Evolutionary conservation across 805 yeast species (phyloP).

Genomic region (Spathaspora passalidarum): DNA sequence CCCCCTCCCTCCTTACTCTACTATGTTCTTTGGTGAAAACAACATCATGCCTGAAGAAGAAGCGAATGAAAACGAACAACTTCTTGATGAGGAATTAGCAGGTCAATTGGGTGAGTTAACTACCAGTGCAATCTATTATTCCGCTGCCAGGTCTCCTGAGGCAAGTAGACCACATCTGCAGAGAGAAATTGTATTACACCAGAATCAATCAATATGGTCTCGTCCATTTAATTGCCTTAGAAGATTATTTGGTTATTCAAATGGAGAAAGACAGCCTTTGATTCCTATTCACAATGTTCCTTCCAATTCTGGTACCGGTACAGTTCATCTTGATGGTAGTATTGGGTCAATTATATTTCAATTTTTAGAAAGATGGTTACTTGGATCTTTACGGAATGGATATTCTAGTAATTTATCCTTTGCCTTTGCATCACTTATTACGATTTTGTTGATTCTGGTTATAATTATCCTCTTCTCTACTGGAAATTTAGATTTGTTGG

Average conservation of each 20-base stretch:
- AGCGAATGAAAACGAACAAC: not conserved
- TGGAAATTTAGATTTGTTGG: slow-evolving; percentile 12
- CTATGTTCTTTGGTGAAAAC: not conserved
- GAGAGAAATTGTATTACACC: not conserved
- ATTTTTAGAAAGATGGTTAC: slow-evolving; percentile 7
- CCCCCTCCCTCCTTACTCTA: not conserved
- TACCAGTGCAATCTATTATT: not conserved
- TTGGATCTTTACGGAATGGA: slow-evolving; percentile 3
- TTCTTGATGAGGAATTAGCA: not conserved
- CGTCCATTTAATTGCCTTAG: slow-evolving; percentile 1
- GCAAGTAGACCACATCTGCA: not conserved
- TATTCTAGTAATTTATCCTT: slow-evolving; percentile 4
- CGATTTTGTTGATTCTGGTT: slow-evolving; percentile 4
- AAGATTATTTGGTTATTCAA: not conserved
- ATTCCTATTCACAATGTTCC: slow-evolving; percentile 1
- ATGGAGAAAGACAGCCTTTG: slow-evolving; percentile 2
- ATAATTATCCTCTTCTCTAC: slow-evolving; percentile 13
- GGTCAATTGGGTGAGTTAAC: not conserved
- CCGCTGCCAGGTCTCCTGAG: not conserved
- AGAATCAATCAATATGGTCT: not conserved
- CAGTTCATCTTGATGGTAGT: slow-evolving; percentile 1
- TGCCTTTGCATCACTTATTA: slow-evolving; percentile 7
- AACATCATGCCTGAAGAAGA: not conserved
- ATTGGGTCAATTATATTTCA: not conserved
- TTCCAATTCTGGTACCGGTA: not conserved